A percentile compares a stretch with the other conserved stretches of the same genome.
These are phyloP conservation scores for Triangularia setosa DNA, from an alignment of 2,329 filamentous ascomycete species.

Conservation along the genomic window DNA sequence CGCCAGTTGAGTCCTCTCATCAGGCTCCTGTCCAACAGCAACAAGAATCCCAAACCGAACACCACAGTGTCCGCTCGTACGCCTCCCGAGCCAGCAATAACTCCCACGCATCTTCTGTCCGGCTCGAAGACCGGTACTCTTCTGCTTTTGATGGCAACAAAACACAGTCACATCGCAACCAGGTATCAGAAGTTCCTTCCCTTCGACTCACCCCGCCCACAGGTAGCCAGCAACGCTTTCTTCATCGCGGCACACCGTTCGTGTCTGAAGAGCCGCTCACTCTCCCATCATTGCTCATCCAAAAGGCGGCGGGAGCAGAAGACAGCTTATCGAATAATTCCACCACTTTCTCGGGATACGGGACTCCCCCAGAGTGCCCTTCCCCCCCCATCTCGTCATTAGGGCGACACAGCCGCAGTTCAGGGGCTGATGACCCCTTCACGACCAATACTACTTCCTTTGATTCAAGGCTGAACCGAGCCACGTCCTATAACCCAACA, in stretches of 20 bases:
- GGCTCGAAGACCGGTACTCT: neutral
- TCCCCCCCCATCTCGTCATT: conserved; percentile 7
- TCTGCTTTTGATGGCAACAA: neutral
- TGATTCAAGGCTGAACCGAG: neutral
- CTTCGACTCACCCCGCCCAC: neutral
- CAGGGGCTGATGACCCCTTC: neutral
- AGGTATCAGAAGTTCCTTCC: neutral
- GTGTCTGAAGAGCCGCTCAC: conserved; percentile 39
- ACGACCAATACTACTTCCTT: neutral
- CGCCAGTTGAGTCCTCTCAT: conserved; percentile 36
- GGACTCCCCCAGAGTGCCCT: conserved; percentile 31
- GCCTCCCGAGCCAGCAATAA: neutral
- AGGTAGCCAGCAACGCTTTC: neutral
- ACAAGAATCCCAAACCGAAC: neutral
- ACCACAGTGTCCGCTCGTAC: neutral
- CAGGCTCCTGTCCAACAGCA: conserved; percentile 6
- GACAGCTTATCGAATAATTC: conserved; percentile 15
- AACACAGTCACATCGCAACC: neutral
- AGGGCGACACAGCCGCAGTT: neutral
- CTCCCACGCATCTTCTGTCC: neutral
- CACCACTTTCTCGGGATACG: conserved; percentile 25
- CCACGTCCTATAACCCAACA: neutral
- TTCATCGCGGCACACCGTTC: conserved; percentile 28
- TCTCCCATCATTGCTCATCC: conserved; percentile 35
- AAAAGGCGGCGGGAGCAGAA: conserved; percentile 14